Base-by-base conservation (phyloP, 768 basidiomycete species). In the Mycena galopus region DNA sequence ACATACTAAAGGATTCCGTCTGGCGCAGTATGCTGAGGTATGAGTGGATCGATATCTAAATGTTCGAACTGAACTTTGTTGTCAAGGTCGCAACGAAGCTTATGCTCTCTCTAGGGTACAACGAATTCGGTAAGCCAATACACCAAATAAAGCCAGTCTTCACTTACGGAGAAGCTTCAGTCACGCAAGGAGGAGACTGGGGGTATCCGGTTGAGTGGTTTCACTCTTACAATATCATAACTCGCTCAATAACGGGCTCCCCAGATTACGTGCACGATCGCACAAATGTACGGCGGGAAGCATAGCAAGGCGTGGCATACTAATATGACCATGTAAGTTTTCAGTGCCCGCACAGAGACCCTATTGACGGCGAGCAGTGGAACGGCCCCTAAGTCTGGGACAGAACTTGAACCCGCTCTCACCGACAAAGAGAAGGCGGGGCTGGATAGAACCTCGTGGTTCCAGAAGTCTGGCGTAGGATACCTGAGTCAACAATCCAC, bases 401-500 rank as follows among this genome's bases (percentile, higher is more conserved):
- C 42, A 7, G 42, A 14, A n/a, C n/a, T n/a, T n/a, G n/a, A n/a
- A 11, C 42, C 16, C 42, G 2, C 42, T 12, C 42, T 44, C 19
- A 17, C 42, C 7, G 16, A 14, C 16, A 44, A 16, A 19, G 44
- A 47, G 11, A 21, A 47, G 44, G 44, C 19, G 6, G 21, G 44
- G 17, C 21, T 47, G 4, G 44, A 21, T 7, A 21, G n/a, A 6
- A 47, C 5, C 44, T 4, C 4, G 7, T 21, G n/a, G 44, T 47
- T 47, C 11, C 30, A 27, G 5, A 29, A 53, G 3, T 1, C 9
- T 0, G 57, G 69, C 19, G 11, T 4, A 16, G 63, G 62, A 39
- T 64, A 71, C 27, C 4, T 57, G 5, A 17, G 27, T 1, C 30
- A 56, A 23, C 69, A 71, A 10, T 16, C 32, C 2, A 71, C 69